Percentiles rank a stretch among this genome's conserved stretches.
Evolutionary conservation across 371 early-diverging fungal genomes (phyloP).

Genomic region (Enterocytospora artemiae): DNA sequence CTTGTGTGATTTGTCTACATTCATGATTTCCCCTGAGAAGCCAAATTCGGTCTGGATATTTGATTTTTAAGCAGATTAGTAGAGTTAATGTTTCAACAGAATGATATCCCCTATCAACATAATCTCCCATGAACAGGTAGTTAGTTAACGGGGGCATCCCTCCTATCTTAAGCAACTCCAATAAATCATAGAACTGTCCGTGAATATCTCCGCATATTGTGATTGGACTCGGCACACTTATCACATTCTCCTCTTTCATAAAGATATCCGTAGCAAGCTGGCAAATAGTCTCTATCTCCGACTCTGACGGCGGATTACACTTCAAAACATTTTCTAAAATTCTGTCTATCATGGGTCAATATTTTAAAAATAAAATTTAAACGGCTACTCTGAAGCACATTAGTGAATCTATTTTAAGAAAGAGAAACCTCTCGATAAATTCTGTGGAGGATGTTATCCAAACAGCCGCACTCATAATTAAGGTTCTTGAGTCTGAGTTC

Average conservation of each 20-base stretch:
- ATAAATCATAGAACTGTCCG: constrained; percentile 86
- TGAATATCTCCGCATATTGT: constrained; percentile 91
- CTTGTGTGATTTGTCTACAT: constrained; percentile 91
- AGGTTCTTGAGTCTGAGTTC: no score
- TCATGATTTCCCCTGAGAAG: constrained; percentile 98
- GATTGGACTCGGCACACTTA: constrained; percentile 71
- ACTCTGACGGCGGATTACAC: constrained; percentile 67
- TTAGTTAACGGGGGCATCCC: constrained; percentile 74
- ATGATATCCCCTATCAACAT: constrained; percentile 98
- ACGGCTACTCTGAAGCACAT: no score
- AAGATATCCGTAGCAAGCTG: constrained; percentile 70
- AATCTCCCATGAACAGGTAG: constrained; percentile 90
- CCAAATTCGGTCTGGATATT: constrained; percentile 81
- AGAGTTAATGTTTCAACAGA: constrained; percentile 92
- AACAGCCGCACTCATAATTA: no score
- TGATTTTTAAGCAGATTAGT: constrained; percentile 82
- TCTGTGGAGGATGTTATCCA: no score
- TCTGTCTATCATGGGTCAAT: no score
- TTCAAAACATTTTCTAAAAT: constrained; percentile 60
- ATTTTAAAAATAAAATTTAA: no score
- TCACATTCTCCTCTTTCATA: constrained; percentile 74
- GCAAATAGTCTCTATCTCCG: constrained; percentile 72
- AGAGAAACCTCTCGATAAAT: no score
- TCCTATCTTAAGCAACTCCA: constrained; percentile 79
- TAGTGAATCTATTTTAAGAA: no score